Conservation (phyloP, 2,329 filamentous ascomycete species). For the Macroventuria anomochaeta region DNA sequence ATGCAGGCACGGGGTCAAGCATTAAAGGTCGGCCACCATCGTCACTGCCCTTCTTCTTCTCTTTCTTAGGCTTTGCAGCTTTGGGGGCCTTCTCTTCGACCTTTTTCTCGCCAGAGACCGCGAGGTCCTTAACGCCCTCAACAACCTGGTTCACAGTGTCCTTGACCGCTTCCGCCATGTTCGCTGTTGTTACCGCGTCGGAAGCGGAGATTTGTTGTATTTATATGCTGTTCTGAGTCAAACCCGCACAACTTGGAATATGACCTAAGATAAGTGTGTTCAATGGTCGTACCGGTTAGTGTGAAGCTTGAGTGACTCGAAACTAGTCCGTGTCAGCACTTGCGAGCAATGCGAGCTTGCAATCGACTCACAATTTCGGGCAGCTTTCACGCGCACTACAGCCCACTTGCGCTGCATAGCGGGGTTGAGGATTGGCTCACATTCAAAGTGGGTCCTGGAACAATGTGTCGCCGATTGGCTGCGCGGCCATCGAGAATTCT, state of each 20-base stretch:
- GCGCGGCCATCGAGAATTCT: constrained; percentile 32
- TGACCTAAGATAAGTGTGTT: constrained; percentile 12
- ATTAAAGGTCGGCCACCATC: constrained; percentile 54
- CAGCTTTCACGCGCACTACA: constrained; percentile 30
- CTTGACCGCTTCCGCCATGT: constrained; percentile 58
- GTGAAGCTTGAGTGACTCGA: constrained; percentile 13
- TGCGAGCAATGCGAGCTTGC: constrained; percentile 12
- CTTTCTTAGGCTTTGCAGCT: constrained; percentile 46
- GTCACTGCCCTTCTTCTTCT: constrained; percentile 49
- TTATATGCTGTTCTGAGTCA: constrained; percentile 37
- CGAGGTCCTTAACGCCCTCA: constrained; percentile 67
- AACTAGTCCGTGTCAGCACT: constrained; percentile 8
- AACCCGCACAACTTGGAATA: constrained; percentile 14
- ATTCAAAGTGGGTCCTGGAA: constrained; percentile 20
- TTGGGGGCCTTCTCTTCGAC: constrained; percentile 34
- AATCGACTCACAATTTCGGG: constrained; percentile 34
- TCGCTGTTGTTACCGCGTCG: constrained; percentile 32
- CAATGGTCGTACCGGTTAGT: constrained; percentile 10
- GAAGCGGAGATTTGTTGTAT: constrained; percentile 28
- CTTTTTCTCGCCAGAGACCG: constrained; percentile 52
- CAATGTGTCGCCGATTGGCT: constrained; percentile 38
- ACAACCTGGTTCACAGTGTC: constrained; percentile 58
- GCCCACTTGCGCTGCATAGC: constrained; percentile 27
- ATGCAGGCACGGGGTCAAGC: constrained; percentile 68
- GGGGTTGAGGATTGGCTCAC: constrained; percentile 9